A percentile compares a stretch with the other conserved stretches of the same genome.
Conservation (phyloP, 495 filamentous ascomycete species). For the Neurospora pannonica region DNA sequence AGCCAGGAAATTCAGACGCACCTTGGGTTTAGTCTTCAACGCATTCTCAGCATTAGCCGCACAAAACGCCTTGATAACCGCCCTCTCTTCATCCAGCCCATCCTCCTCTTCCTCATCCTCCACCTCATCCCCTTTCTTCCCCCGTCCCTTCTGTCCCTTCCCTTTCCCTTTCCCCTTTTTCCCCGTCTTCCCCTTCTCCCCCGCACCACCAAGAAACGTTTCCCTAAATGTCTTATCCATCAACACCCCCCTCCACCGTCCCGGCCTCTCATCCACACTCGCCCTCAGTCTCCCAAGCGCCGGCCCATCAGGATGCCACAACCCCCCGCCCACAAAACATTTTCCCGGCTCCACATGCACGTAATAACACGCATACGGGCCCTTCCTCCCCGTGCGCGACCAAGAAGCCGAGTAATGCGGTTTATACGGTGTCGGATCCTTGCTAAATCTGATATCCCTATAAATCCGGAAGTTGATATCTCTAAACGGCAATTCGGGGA, state of each 20-base stretch:
- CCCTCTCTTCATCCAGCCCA: not conserved
- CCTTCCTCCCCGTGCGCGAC: constrained; percentile 78
- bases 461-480: constrained; percentile 85
- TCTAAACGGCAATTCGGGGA: constrained; percentile 74
- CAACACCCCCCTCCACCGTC: constrained; percentile 56
- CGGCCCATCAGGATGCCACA: constrained; percentile 64
- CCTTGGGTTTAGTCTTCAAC: constrained; percentile 79
- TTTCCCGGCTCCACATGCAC: constrained; percentile 33
- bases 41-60: constrained; percentile 58
- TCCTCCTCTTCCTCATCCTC: not conserved
- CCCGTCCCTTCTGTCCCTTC: not conserved
- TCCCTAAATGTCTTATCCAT: constrained; percentile 46
- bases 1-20: constrained; percentile 26
- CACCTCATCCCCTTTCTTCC: not conserved
- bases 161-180: not conserved
- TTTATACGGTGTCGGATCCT: constrained; percentile 82
- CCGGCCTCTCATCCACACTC: constrained; percentile 61
- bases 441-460: constrained; percentile 67
- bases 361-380: constrained; percentile 80
- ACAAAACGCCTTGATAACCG: constrained; percentile 55
- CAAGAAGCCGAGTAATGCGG: constrained; percentile 54
- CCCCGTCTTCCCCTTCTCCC: constrained; percentile 25
- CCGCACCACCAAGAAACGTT: constrained; percentile 51
- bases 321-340: constrained; percentile 56
- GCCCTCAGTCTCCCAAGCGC: constrained; percentile 55